Percentiles rank a stretch among this genome's conserved stretches.
Conservation (phyloP, 176 grass and related monocot genomes). For the Oryza officinalis region DNA sequence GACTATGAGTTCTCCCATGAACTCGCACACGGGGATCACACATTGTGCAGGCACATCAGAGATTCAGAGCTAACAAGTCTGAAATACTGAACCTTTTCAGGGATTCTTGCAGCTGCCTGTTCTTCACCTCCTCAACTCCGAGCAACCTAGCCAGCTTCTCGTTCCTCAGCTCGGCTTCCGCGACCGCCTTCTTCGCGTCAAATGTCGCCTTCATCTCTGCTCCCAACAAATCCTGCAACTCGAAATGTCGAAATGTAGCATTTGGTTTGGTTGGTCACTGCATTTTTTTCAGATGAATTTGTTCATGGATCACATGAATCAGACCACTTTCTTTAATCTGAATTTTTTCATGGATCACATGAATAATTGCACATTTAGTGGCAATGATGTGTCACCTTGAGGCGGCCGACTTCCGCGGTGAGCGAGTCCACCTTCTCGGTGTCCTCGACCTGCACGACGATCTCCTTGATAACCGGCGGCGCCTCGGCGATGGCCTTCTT, state of each 20-base stretch:
- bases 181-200: slow-evolving; percentile 33
- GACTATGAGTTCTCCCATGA: background rate
- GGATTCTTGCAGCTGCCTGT: slow-evolving; percentile 47
- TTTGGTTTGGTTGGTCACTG: background rate
- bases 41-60: background rate
- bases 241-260: background rate
- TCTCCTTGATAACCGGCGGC: slow-evolving; percentile 51
- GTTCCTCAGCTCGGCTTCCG: slow-evolving; percentile 49
- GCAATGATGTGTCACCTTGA: slow-evolving; percentile 48
- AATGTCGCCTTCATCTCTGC: slow-evolving; percentile 46
- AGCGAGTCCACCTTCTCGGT: slow-evolving; percentile 38
- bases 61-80: background rate
- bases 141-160: slow-evolving; percentile 47
- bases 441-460: slow-evolving; percentile 40
- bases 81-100: slow-evolving; percentile 36
- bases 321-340: background rate
- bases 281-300: background rate
- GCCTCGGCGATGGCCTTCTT: slow-evolving; percentile 45
- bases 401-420: slow-evolving; percentile 25
- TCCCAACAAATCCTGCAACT: slow-evolving; percentile 49
- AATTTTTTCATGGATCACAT: background rate
- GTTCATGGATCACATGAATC: background rate
- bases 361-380: background rate
- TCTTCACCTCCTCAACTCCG: slow-evolving; percentile 52
- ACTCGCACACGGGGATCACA: background rate